phyloP scores from a whole-genome alignment of 441 rosid genomes.

The Monsonia emarginata region DNA sequence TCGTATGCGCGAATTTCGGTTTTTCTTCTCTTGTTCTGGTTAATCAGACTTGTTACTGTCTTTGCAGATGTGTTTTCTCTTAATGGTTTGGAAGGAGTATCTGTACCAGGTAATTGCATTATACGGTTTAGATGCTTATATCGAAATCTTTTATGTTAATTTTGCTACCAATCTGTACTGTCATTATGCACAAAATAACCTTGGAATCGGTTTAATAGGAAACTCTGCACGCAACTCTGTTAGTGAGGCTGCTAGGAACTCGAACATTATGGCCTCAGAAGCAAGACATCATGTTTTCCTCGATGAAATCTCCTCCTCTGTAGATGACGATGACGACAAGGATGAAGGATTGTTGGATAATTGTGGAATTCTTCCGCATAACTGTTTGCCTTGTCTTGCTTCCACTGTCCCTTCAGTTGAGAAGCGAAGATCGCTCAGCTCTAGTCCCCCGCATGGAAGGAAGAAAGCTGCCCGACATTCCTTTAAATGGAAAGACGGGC shows the following conservation, averaged over 20 bases:
- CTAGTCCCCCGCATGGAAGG: constrained; percentile 60
- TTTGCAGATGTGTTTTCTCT: constrained; percentile 51
- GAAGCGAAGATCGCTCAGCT: constrained; percentile 59
- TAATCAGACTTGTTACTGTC: constrained; percentile 1
- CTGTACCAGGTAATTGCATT: constrained; percentile 35
- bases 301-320: constrained; percentile 51
- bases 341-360: constrained; percentile 54
- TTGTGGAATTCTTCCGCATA: constrained; percentile 63
- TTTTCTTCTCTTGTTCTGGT: constrained; percentile 3
- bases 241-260: constrained; percentile 23
- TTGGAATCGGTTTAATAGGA: constrained; percentile 29
- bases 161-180: constrained; percentile 19
- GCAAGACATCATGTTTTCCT: constrained; percentile 42
- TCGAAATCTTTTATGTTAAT: constrained; percentile 24
- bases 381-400: constrained; percentile 75
- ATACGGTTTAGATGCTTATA: constrained; percentile 29
- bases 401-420: constrained; percentile 53
- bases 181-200: constrained; percentile 31
- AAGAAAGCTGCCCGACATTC: constrained; percentile 47
- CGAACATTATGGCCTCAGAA: constrained; percentile 25
- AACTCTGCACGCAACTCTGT: constrained; percentile 35
- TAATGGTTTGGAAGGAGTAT: constrained; percentile 45
- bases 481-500: constrained; percentile 75
- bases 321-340: constrained; percentile 40
- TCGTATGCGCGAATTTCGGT: not conserved